These are phyloP conservation scores for Coniella vitis DNA, from an alignment of 2,329 filamentous ascomycete species.

Conservation along the genomic window DNA sequence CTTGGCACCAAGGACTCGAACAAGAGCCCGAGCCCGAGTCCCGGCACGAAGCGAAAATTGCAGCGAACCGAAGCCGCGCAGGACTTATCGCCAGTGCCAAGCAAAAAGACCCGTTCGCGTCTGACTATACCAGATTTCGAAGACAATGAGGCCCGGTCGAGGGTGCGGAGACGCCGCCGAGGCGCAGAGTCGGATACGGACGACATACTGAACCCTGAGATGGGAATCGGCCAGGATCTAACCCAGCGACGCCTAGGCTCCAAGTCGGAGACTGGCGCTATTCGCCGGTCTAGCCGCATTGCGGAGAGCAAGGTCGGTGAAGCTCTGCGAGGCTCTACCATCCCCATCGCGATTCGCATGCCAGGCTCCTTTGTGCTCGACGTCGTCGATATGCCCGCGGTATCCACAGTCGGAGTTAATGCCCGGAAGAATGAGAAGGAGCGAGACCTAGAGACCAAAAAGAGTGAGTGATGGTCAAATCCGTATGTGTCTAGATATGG, in stretches of 20 bases:
- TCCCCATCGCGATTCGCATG: conserved; percentile 28
- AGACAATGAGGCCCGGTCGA: conserved; percentile 21
- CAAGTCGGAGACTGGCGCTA: background rate
- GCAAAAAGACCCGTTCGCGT: conserved; percentile 16
- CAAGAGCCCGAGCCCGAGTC: conserved; percentile 30
- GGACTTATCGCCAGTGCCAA: conserved; percentile 1
- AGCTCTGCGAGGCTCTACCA: conserved; percentile 20
- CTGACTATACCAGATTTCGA: conserved; percentile 22
- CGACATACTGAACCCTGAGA: conserved; percentile 22
- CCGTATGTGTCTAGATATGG: too few relatives aligned
- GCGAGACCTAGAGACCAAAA: conserved; percentile 32
- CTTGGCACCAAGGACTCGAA: conserved; percentile 30
- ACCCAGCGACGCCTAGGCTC: conserved; percentile 3
- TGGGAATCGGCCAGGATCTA: conserved; percentile 11
- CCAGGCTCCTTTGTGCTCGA: conserved; percentile 23
- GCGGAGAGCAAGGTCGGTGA: conserved; percentile 20
- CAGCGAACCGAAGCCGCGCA: conserved; percentile 12
- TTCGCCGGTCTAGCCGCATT: conserved; percentile 11
- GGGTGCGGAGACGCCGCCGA: conserved; percentile 25
- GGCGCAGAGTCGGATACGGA: conserved; percentile 21
- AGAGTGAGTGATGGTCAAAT: conserved; percentile 23
- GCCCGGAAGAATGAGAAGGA: conserved; percentile 34
- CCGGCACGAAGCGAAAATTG: conserved; percentile 32
- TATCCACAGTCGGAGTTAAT: conserved; percentile 16
- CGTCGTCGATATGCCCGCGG: conserved; percentile 15